phyloP scores from a whole-genome alignment of 108 stramenopile genomes.

The Skeletonema menzelii region DNA sequence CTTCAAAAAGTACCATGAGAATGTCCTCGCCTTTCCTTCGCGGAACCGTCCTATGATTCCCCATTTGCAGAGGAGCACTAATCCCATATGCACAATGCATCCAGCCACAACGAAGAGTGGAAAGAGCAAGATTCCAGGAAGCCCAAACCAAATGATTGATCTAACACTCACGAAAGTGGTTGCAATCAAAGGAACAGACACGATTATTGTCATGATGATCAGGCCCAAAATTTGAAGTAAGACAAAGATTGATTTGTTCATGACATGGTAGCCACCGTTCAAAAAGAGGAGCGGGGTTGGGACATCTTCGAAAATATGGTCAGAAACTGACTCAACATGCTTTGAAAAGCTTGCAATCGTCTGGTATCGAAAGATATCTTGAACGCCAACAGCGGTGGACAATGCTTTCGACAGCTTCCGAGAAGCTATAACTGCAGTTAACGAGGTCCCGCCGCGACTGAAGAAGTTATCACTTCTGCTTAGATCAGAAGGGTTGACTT shows the following conservation, averaged over 20 bases:
- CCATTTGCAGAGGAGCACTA: slow-evolving; percentile 18
- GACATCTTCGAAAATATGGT: no score
- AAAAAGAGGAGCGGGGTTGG: no score
- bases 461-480: slow-evolving; percentile 14
- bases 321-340: no score
- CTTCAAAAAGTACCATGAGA: background rate
- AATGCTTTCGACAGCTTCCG: slow-evolving; percentile 5
- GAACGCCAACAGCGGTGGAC: slow-evolving; percentile 5
- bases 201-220: slow-evolving; percentile 15
- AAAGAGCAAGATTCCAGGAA: slow-evolving; percentile 6
- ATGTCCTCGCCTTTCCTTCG: slow-evolving; percentile 14
- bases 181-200: slow-evolving; percentile 2
- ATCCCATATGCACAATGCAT: slow-evolving; percentile 12
- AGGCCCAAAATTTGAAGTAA: background rate
- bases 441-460: slow-evolving; percentile 13
- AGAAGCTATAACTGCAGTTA: slow-evolving; percentile 8
- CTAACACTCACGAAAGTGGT: slow-evolving; percentile 12
- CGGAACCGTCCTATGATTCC: slow-evolving; percentile 3
- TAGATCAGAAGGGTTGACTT: background rate
- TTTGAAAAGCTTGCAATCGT: slow-evolving; percentile 8
- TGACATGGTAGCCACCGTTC: no score
- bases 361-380: slow-evolving; percentile 14
- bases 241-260: no score
- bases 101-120: slow-evolving; percentile 11
- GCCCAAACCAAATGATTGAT: slow-evolving; percentile 14